Conservation (phyloP, 2,329 filamentous ascomycete species). For the Pleoardoris graminearum region DNA sequence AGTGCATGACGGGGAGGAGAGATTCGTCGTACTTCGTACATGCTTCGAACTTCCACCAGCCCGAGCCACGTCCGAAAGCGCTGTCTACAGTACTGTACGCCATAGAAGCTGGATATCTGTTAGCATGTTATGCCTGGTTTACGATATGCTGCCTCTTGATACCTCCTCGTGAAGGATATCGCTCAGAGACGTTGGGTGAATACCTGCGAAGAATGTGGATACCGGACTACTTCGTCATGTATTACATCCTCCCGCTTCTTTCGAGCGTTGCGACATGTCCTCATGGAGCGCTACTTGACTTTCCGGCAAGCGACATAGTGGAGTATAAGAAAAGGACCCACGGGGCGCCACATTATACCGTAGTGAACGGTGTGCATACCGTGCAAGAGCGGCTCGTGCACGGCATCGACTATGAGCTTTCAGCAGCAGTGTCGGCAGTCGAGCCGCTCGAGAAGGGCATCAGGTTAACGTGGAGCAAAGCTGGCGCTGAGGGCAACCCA, state of each 20-base stretch:
- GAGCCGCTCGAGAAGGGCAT: constrained; percentile 33
- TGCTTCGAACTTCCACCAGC: constrained; percentile 58
- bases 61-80: constrained; percentile 48
- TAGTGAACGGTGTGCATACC: constrained; percentile 54
- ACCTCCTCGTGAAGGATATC: constrained; percentile 33
- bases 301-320: constrained; percentile 58
- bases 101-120: constrained; percentile 51
- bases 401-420: constrained; percentile 51
- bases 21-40: constrained; percentile 55
- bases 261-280: constrained; percentile 60
- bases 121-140: constrained; percentile 59
- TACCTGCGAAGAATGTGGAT: constrained; percentile 58
- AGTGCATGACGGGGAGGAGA: constrained; percentile 4
- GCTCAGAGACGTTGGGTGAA: constrained; percentile 52
- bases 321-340: constrained; percentile 56
- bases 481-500: constrained; percentile 6
- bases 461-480: constrained; percentile 42
- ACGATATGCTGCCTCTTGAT: constrained; percentile 57
- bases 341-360: constrained; percentile 56
- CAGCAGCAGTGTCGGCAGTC: constrained; percentile 45
- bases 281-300: constrained; percentile 54
- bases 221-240: constrained; percentile 52
- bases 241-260: constrained; percentile 60
- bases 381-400: constrained; percentile 54
- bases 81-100: constrained; percentile 46